phyloP scores from a whole-genome alignment of 2,329 filamentous ascomycete genomes.

The Dendryphion nanum region DNA sequence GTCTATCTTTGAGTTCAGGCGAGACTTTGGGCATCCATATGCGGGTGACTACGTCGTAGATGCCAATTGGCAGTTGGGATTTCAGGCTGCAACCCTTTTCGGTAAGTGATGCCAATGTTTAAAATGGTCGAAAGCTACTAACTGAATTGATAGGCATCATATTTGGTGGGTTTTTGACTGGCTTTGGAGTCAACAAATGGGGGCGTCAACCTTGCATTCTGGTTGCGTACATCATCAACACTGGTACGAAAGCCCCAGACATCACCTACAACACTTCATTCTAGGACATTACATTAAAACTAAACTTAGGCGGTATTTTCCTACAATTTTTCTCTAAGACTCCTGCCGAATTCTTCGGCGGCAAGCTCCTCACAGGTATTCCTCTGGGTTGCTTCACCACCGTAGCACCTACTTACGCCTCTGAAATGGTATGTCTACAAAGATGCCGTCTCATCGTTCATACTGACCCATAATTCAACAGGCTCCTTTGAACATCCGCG shows the following conservation, averaged over 20 bases:
- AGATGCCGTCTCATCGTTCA: too few species aligned
- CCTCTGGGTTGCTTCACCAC: slow-evolving; percentile 13
- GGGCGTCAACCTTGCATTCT: slow-evolving; percentile 14
- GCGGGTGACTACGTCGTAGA: slow-evolving; percentile 14
- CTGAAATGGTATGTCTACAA: too few species aligned
- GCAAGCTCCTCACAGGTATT: slow-evolving; percentile 14
- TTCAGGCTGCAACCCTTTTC: slow-evolving; percentile 13
- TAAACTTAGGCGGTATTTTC: slow-evolving; percentile 18
- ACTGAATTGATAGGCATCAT: slow-evolving; percentile 10
- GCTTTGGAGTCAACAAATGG: slow-evolving; percentile 10
- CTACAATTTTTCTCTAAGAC: slow-evolving; percentile 14
- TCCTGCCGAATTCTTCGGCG: slow-evolving; percentile 12
- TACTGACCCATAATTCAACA: too few species aligned
- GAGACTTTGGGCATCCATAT: slow-evolving; percentile 14
- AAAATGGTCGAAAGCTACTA: neutral
- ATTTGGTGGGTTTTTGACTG: slow-evolving; percentile 12
- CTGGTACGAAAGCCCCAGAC: too few species aligned
- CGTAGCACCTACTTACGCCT: slow-evolving; percentile 10
- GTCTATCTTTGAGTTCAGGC: slow-evolving; percentile 11
- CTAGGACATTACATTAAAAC: too few species aligned
- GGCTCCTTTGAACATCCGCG: slow-evolving; percentile 12
- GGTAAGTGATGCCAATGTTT: slow-evolving; percentile 4
- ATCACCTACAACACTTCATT: too few species aligned
- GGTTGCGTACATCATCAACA: slow-evolving; percentile 12
- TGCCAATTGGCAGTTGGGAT: slow-evolving; percentile 17